These are phyloP conservation scores for Saturnispora hagleri DNA, from an alignment of 805 yeast species.

Conservation along the genomic window DNA sequence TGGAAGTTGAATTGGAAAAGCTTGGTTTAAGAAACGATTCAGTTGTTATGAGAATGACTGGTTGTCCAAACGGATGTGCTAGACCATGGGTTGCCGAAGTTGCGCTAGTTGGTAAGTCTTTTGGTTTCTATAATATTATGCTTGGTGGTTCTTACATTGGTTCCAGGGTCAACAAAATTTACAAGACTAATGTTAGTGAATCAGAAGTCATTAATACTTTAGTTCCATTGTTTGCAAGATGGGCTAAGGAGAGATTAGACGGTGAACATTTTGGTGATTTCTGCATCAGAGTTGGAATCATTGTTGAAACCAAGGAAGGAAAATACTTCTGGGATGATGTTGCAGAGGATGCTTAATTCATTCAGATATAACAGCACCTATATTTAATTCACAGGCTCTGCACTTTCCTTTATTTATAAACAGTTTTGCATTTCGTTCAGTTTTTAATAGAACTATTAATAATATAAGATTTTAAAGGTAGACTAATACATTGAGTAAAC, in stretches of 20 bases:
- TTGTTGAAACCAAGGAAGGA: slow-evolving; percentile 84
- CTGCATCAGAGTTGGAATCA: slow-evolving; percentile 76
- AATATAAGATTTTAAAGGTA: background rate
- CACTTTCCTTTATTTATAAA: slow-evolving; percentile 8
- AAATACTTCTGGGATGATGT: slow-evolving; percentile 91
- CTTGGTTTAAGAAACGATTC: slow-evolving; percentile 91
- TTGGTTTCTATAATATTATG: slow-evolving; percentile 86
- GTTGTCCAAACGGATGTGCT: slow-evolving; percentile 98
- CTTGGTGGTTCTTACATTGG: slow-evolving; percentile 96
- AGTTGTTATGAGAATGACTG: slow-evolving; percentile 96
- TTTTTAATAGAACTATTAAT: background rate
- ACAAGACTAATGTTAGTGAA: slow-evolving; percentile 80
- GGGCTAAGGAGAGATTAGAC: slow-evolving; percentile 86
- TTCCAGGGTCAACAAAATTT: slow-evolving; percentile 83
- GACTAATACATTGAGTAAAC: background rate
- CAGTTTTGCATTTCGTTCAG: slow-evolving; percentile 2
- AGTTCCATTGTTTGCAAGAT: slow-evolving; percentile 82
- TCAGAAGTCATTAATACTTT: slow-evolving; percentile 72
- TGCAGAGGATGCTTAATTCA: slow-evolving; percentile 45
- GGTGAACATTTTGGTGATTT: slow-evolving; percentile 96
- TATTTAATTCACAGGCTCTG: background rate
- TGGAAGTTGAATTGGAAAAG: slow-evolving; percentile 84
- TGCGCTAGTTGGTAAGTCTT: slow-evolving; percentile 92
- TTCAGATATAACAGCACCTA: background rate
- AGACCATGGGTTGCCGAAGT: slow-evolving; percentile 97